Base-by-base conservation (phyloP, 129 eudicot species). In the Flaveria trinervia region DNA sequence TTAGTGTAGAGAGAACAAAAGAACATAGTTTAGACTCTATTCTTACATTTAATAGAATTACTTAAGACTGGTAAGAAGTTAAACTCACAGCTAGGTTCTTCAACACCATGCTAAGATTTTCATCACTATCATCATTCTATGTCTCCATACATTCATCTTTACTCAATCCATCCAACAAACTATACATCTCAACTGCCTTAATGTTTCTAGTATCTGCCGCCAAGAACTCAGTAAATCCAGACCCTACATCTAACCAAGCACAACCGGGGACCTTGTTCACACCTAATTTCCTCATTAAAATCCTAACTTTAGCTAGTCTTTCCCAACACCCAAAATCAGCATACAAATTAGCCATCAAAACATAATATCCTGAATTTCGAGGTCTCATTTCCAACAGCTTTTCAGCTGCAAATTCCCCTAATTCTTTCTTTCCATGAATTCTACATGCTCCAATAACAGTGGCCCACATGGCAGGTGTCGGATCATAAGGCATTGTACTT, bases 391-490 rank as follows among this genome's bases (percentile, higher is more conserved):
- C 86, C 68, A 90, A 79, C 44, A 88, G 56, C 10, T 85, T 90
- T 79, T 86, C 84, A 13, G 85, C 90, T 6, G 92, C 89, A 77
- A 84, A 72, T 68, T 82, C 82, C 30, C 96, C 88, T 0, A 88
- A 44, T 52, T 82, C 81, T 52, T 74, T 80, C 25, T 80, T 80
- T 43, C 86, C 73, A 70, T 88, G 89, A 56, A 82, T 75, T 64
- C 81, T 67, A 78, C 93, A 84, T 7, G 87, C 87, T 70, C 93
- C 96, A 30, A 90, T 39, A n/a, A 90, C 73, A 2, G 91, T 88
- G n/a, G 88, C 93, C 96, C 96, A 90, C 89, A 88, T 86, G 65
- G 86, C 86, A 15, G 85, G 64, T 23, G 89, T 90, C 26, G 90
- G 86, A 30, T 86, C 45, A 79, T 81, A 85, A 23, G 89, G 91